Evolutionary conservation across 176 grass and related monocot species (phyloP).

Genomic region (Cenchrus americanus): DNA sequence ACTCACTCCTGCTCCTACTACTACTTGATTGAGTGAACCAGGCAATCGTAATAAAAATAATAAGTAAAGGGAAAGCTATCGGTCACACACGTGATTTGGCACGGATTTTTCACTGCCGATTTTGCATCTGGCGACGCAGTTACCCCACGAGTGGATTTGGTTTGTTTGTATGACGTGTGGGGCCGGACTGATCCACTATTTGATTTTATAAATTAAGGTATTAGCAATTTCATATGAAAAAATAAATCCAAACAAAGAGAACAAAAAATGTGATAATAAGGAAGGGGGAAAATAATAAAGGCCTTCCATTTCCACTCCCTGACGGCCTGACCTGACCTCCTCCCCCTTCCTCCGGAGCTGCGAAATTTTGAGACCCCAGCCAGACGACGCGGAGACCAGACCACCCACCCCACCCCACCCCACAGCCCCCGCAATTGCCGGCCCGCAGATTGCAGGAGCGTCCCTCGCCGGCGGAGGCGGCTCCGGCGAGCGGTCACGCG

Average conservation of each 20-base stretch:
- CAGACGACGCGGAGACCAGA: constrained; percentile 43
- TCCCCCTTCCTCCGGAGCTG: constrained; percentile 21
- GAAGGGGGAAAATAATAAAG: background rate
- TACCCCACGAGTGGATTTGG: too few relatives aligned
- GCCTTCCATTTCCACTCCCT: background rate
- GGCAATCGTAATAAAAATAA: background rate
- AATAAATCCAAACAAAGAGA: background rate
- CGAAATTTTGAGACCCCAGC: constrained; percentile 51
- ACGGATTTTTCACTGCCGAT: too few relatives aligned
- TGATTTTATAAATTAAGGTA: too few relatives aligned
- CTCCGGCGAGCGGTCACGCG: background rate
- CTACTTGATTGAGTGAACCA: constrained; percentile 23
- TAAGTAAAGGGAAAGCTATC: too few relatives aligned
- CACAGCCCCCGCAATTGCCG: constrained; percentile 26
- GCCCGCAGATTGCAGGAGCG: constrained; percentile 29
- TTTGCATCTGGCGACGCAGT: too few relatives aligned
- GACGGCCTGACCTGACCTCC: too few relatives aligned
- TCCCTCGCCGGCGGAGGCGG: constrained; percentile 46
- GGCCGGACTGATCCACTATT: too few relatives aligned
- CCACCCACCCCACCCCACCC: constrained; percentile 11
- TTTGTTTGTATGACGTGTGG: too few relatives aligned
- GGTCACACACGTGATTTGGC: too few relatives aligned
- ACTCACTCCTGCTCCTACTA: background rate
- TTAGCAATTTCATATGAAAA: background rate
- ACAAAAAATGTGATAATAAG: background rate